Evolutionary conservation across 345 rosid genomes (phyloP), one percentile per base, ranked within the genome.

Genomic region (Gynandropsis gynandra): DNA sequence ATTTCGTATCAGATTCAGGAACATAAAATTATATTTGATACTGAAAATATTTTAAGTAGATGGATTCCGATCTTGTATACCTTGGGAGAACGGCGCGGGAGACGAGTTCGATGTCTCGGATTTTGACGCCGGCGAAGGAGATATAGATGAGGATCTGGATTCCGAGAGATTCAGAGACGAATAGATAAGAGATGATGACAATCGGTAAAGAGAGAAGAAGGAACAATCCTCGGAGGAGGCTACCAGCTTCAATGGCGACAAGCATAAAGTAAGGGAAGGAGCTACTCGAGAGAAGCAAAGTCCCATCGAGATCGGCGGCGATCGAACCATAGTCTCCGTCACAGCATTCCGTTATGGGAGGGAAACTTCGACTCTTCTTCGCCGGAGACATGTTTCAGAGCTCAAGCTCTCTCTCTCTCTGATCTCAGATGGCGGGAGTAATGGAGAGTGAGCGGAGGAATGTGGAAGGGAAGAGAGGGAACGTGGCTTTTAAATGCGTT

Each of bases 271-370:
- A 89, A 10, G 97, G 90, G 40, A 89, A 75, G 5, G 96, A 80
- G 77, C 94, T 89, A 27, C 85, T 61, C 1, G 89, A 81, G n/a
- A 72, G 36, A 10, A 86, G 84, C 10, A 89, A 82, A 14, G 97
- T 89, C 9, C 97, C 97, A 43, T 89, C 97, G 4, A 89, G 97
- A 65, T 89, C 96, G 1, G 97, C 92, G 1, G 97, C 94, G 11
- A 89, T 63, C 11, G 97, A 80, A 18, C 47, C 52, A 64, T 75
- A 73, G n/a, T 63, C 9, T 6, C 66, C 35, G 43, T 77, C 79
- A 12, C 19, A 55, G 51, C 83, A 77, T 20, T 55, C 54, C 47
- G 63, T 35, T 67, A 80, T 71, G 29, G 76, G 49, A 15, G 87
- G 81, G 50, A 75, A 80, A 42, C 53, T 73, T 38, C 33, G 9